These are phyloP conservation scores for Salix arbutifolia DNA, from an alignment of 345 rosid genomes.

Conservation along the genomic window DNA sequence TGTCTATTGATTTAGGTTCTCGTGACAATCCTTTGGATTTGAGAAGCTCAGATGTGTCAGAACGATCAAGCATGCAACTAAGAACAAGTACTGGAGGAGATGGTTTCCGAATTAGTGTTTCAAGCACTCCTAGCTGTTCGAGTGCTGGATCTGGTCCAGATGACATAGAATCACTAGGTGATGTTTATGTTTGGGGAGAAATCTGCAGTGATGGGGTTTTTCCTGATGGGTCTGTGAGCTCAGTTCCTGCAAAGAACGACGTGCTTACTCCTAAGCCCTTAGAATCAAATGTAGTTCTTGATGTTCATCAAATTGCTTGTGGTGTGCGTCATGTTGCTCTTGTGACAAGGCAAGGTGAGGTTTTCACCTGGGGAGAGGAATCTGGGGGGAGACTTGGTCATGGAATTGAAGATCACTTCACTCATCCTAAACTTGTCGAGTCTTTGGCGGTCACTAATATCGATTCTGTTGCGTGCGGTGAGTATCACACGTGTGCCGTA, in stretches of 20 bases:
- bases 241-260: constrained; percentile 43
- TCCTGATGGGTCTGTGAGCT: constrained; percentile 43
- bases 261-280: constrained; percentile 71
- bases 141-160: constrained; percentile 96
- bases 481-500: constrained; percentile 80
- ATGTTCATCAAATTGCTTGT: constrained; percentile 91
- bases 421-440: constrained; percentile 79
- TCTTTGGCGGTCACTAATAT: constrained; percentile 66
- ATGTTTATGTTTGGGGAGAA: constrained; percentile 94
- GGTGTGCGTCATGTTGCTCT: constrained; percentile 80
- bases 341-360: constrained; percentile 94
- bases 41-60: constrained; percentile 75
- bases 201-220: constrained; percentile 69
- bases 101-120: constrained; percentile 90
- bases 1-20: constrained; percentile 50
- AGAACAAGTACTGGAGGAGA: constrained; percentile 77
- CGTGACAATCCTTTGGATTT: constrained; percentile 38
- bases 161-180: constrained; percentile 95
- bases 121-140: constrained; percentile 92
- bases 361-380: constrained; percentile 98
- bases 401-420: constrained; percentile 60
- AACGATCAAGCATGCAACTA: constrained; percentile 80
- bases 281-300: constrained; percentile 89
- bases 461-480: constrained; percentile 83
- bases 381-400: constrained; percentile 96